phyloP scores from a whole-genome alignment of 2,329 filamentous ascomycete genomes.

The Calonectria multiphialidica region DNA sequence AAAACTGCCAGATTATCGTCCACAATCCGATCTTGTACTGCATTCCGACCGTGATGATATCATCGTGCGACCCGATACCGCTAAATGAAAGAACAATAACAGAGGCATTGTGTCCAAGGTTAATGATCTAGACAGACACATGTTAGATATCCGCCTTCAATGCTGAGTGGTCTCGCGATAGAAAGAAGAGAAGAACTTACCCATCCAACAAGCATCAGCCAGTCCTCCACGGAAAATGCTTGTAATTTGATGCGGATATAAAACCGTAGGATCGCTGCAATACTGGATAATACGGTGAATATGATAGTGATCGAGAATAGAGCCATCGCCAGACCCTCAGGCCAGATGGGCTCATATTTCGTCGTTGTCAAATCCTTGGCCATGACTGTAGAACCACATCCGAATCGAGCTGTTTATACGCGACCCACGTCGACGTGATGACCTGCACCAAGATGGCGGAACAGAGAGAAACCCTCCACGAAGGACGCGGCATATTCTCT shows the following conservation, averaged over 20 bases:
- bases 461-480: not conserved
- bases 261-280: constrained; percentile 23
- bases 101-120: constrained; percentile 27
- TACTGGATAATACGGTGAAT: constrained; percentile 24
- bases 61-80: constrained; percentile 28
- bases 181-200: constrained; percentile 13
- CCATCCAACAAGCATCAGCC: constrained; percentile 29
- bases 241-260: constrained; percentile 1
- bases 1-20: constrained; percentile 34
- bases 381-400: constrained; percentile 16
- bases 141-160: not conserved
- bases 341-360: constrained; percentile 29
- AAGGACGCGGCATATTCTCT: not conserved
- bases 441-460: not conserved
- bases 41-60: constrained; percentile 32
- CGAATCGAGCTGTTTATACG: not conserved
- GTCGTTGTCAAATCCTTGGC: constrained; percentile 31
- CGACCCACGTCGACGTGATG: not conserved
- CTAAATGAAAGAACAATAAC: constrained; percentile 24
- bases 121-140: constrained; percentile 19
- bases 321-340: constrained; percentile 29
- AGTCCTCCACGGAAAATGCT: constrained; percentile 25
- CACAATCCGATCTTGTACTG: constrained; percentile 32
- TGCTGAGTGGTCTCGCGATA: not conserved
- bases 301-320: constrained; percentile 25